Evolutionary conservation across 345 rosid genomes (phyloP).

Genomic region (Aethionema arabicum): DNA sequence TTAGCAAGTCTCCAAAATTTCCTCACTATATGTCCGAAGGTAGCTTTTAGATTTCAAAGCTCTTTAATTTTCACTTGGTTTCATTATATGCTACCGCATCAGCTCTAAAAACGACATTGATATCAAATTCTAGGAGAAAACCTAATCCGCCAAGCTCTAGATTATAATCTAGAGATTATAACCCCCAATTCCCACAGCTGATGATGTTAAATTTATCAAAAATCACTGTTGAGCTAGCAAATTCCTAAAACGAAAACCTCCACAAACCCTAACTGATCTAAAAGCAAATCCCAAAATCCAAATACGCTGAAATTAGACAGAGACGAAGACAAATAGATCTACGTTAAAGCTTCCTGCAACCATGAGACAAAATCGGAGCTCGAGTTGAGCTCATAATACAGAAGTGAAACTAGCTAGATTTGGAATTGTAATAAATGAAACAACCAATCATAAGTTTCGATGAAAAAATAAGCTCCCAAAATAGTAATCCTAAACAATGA

Average conservation of each 20-base stretch:
- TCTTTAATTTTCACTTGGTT: background rate
- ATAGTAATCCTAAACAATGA: slow-evolving; percentile 9
- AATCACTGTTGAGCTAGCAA: slow-evolving; percentile 9
- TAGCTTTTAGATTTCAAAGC: slow-evolving; percentile 10
- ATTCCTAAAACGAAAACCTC: slow-evolving; percentile 34
- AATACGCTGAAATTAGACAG: slow-evolving; percentile 5
- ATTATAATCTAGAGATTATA: no score
- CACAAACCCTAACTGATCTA: slow-evolving; percentile 38
- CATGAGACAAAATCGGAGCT: slow-evolving; percentile 26
- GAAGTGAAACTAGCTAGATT: slow-evolving; percentile 9
- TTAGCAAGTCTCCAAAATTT: background rate
- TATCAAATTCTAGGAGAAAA: background rate
- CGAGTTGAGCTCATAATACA: slow-evolving; percentile 26
- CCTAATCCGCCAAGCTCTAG: slow-evolving; percentile 11
- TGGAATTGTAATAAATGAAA: background rate
- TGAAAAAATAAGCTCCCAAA: background rate
- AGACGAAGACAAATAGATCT: slow-evolving; percentile 21
- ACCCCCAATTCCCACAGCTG: background rate
- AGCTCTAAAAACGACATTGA: background rate
- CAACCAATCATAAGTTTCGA: background rate
- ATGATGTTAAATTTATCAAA: slow-evolving; percentile 9
- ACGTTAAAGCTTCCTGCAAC: slow-evolving; percentile 7
- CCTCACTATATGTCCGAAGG: background rate
- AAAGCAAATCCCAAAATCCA: slow-evolving; percentile 13
- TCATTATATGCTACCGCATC: background rate